These are phyloP conservation scores for Kazachstania bromeliacearum DNA, from an alignment of 805 yeast genomes.

Conservation along the genomic window DNA sequence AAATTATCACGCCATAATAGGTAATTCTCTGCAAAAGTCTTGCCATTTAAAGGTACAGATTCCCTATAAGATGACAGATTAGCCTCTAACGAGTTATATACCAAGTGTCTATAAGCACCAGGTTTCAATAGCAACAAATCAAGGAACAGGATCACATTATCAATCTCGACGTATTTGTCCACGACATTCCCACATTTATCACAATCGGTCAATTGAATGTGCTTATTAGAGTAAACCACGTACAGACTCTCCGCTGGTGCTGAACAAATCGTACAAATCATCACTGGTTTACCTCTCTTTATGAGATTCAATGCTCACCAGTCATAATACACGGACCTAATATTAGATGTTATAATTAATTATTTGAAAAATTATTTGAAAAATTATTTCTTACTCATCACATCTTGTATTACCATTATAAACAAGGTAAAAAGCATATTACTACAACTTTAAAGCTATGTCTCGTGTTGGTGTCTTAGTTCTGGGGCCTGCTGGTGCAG, in stretches of 20 bases:
- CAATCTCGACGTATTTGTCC: conserved; percentile 88
- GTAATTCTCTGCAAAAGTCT: not conserved
- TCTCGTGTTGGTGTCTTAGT: conserved; percentile 91
- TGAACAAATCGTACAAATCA: conserved; percentile 91
- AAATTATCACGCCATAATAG: conserved; percentile 6
- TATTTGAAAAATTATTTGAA: no score
- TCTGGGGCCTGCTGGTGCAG: conserved; percentile 97
- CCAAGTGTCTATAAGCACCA: conserved; percentile 80
- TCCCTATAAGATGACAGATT: conserved; percentile 13
- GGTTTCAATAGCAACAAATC: conserved; percentile 78
- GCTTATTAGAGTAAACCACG: conserved; percentile 63
- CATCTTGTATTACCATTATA: not conserved
- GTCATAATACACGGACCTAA: no score
- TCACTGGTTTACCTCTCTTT: conserved; percentile 17
- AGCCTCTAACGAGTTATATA: conserved; percentile 51
- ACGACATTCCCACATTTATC: conserved; percentile 61
- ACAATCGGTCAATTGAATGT: conserved; percentile 74
- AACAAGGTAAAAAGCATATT: no score
- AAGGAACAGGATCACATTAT: conserved; percentile 70
- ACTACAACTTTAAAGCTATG: conserved; percentile 47
- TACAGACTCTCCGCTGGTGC: conserved; percentile 54
- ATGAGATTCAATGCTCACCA: no score
- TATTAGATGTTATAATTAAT: no score
- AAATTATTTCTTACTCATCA: not conserved
- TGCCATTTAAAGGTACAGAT: conserved; percentile 5